Evolutionary conservation across 768 basidiomycete genomes (phyloP), one percentile per base, ranked within the genome.

Genomic region (Tubosaeta sp.): DNA sequence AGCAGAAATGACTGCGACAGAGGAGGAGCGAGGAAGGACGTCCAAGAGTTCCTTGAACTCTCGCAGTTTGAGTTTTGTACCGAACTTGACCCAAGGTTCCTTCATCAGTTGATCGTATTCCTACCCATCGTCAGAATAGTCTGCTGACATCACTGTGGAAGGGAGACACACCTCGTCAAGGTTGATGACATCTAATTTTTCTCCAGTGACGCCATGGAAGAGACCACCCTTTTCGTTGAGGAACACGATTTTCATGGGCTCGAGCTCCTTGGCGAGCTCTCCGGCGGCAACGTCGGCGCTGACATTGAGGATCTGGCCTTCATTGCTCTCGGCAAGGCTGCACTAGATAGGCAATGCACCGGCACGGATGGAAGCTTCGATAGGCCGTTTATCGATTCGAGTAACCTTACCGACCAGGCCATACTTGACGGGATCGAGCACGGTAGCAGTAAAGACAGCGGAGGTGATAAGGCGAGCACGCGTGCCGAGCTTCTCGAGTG

Each of bases 1-100:
- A 45, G 93, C 84, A 44, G 90, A 91, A 72, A 99, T 99, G 72
- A 99, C 93, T 59, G 96, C 95, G 46, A 99, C 96, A 34, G 94
- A 97, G 16, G 95, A 96, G 3, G 96, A 89, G 52, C 96, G 94
- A 14, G 96, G 96, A 56, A 98, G 91, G 73, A 94, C 87, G 66
- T 98, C 96, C 39, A 99, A 82, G 48, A 99, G 85, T 64, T 98
- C 96, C 73, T 99, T 99, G 79, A 99, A 97, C 70, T 98, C 95
- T 57, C 96, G 87, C 51, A 99, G 80, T 74, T 98, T 98, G 69
- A 99, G 89, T 71, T 99, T 99, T 57, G 95, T 98, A 54, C 95
- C 96, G 67, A 84, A 97, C 69, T 96, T 96, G 70, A 99, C 95
- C 96, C 96, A 99, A 6, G 94, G 81, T 71, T 98, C 89, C 64